phyloP scores from a whole-genome alignment of 192 early-diverging fungal genomes.

The Backusella tuberculispora region DNA sequence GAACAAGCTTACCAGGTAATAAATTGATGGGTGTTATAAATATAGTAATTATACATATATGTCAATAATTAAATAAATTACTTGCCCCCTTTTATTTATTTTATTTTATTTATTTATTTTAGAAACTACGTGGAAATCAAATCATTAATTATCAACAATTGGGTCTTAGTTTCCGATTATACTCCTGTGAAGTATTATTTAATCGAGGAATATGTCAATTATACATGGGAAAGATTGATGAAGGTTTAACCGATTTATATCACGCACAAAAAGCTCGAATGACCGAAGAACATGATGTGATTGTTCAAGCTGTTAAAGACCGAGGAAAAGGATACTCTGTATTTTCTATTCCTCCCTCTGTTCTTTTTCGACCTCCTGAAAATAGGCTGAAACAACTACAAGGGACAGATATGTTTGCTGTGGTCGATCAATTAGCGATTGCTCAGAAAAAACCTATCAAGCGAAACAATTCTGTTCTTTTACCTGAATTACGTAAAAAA shows the following conservation, averaged over 20 bases:
- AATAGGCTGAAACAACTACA: conserved; percentile 65
- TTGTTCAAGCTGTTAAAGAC: conserved; percentile 66
- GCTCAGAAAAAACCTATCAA: conserved; percentile 23
- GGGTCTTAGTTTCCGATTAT: conserved; percentile 89
- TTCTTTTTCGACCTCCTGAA: conserved; percentile 83
- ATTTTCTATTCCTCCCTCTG: conserved; percentile 77
- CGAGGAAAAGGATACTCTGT: conserved; percentile 69
- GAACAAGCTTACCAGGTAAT: conserved; percentile 75
- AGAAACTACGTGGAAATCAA: conserved; percentile 81
- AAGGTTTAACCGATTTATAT: conserved; percentile 75
- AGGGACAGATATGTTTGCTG: conserved; percentile 68
- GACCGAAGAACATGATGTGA: conserved; percentile 71
- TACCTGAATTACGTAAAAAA: conserved; percentile 13
- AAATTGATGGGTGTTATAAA: background rate
- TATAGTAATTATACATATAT: too few species aligned
- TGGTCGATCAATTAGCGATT: conserved; percentile 50
- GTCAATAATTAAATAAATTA: conserved; percentile 6
- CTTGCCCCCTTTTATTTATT: background rate
- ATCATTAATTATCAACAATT: conserved; percentile 96
- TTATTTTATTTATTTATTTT: conserved; percentile 24
- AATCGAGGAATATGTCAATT: conserved; percentile 87
- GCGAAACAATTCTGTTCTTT: conserved; percentile 39
- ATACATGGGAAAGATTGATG: conserved; percentile 70
- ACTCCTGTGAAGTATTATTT: conserved; percentile 87
- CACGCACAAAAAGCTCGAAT: conserved; percentile 62